A percentile compares a stretch with the other conserved stretches of the same genome.
phyloP scores from a whole-genome alignment of 495 filamentous ascomycete genomes.

The Rostrohypoxylon terebratum region DNA sequence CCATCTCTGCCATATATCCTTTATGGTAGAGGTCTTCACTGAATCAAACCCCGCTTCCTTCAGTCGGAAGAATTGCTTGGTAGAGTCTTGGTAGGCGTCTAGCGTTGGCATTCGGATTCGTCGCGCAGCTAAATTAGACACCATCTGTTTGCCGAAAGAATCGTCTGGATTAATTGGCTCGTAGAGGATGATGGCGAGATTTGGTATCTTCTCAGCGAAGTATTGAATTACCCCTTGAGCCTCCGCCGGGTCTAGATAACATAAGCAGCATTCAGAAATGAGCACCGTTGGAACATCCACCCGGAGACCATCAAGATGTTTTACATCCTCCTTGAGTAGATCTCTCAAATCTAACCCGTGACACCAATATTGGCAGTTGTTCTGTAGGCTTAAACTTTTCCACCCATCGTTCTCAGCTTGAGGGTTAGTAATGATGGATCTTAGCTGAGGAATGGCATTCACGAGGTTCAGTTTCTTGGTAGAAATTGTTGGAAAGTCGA shows the following conservation, averaged over 20 bases:
- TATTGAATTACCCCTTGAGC: slow-evolving; percentile 73
- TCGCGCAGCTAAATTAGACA: slow-evolving; percentile 86
- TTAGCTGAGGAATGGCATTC: slow-evolving; percentile 46
- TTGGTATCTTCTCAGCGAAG: slow-evolving; percentile 68
- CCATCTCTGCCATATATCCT: slow-evolving; percentile 82
- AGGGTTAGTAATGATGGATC: slow-evolving; percentile 46
- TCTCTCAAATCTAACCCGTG: slow-evolving; percentile 85
- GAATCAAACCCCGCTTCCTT: slow-evolving; percentile 70
- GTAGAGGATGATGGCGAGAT: slow-evolving; percentile 80
- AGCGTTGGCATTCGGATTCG: slow-evolving; percentile 88
- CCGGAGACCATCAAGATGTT: slow-evolving; percentile 50
- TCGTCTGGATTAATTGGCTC: slow-evolving; percentile 88
- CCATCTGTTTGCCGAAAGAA: slow-evolving; percentile 90
- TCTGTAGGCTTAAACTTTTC: slow-evolving; percentile 44
- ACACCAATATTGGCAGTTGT: slow-evolving; percentile 68
- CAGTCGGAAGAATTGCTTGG: slow-evolving; percentile 74
- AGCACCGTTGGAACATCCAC: slow-evolving; percentile 78
- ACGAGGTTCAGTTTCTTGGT: slow-evolving; percentile 65
- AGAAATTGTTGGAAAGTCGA: slow-evolving; percentile 87
- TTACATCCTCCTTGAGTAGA: slow-evolving; percentile 54
- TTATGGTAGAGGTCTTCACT: slow-evolving; percentile 70
- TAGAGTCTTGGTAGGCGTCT: slow-evolving; percentile 71
- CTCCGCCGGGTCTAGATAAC: slow-evolving; percentile 77
- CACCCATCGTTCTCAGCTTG: slow-evolving; percentile 40
- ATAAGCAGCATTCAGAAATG: slow-evolving; percentile 93